Evolutionary conservation across 2,329 filamentous ascomycete genomes (phyloP).

Genomic region (Colletotrichum costaricense): DNA sequence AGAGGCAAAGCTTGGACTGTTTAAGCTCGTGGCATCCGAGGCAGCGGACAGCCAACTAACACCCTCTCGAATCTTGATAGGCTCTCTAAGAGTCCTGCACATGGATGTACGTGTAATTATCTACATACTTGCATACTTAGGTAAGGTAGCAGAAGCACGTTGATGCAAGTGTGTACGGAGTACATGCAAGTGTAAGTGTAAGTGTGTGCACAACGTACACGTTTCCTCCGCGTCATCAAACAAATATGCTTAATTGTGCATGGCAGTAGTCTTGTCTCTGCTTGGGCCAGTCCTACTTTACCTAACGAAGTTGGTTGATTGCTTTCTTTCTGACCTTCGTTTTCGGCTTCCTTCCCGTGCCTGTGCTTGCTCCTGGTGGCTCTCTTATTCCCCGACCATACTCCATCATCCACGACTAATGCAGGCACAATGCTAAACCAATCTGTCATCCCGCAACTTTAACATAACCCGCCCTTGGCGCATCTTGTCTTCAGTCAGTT

Average conservation of each 20-base stretch:
- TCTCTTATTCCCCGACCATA: not conserved
- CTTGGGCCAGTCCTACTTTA: not conserved
- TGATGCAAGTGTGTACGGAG: not conserved
- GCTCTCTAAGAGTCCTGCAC: not conserved
- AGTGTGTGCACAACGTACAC: not conserved
- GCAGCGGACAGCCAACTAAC: conserved; percentile 9
- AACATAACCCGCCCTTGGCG: not conserved
- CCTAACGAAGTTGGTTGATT: not conserved
- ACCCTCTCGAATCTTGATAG: not conserved
- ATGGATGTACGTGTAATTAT: not conserved
- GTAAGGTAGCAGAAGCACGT: not conserved
- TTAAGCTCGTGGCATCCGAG: conserved; percentile 13
- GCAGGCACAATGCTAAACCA: conserved; percentile 19
- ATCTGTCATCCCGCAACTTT: conserved; percentile 25
- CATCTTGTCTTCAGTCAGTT: not conserved
- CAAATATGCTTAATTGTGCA: conserved; percentile 6
- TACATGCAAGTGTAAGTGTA: not conserved
- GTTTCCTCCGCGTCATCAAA: not conserved
- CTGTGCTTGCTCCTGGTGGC: not conserved
- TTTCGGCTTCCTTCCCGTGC: not conserved
- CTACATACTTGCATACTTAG: no score
- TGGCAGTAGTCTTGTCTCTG: not conserved
- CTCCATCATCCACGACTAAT: not conserved
- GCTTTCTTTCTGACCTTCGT: not conserved
- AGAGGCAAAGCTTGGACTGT: conserved; percentile 18